Base-by-base conservation (phyloP, 2,329 filamentous ascomycete genomes). In the Neonectria sp. region DNA sequence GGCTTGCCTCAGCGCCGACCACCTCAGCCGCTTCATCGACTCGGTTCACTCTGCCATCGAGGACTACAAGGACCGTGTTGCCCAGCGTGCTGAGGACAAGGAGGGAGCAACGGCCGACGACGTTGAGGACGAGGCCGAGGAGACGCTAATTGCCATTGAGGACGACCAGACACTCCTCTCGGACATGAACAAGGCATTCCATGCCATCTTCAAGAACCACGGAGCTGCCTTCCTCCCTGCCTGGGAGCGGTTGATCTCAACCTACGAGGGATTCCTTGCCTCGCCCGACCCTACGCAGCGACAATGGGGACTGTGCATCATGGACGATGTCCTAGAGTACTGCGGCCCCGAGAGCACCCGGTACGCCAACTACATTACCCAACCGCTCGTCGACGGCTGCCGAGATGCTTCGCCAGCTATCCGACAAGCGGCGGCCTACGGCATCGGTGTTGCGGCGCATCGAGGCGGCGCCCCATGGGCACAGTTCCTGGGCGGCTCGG, bases 101-200 rank as follows among this genome's bases (percentile, higher is more conserved):
- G 92, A 90, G 53, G 87, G 86, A 11, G 84, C 82, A 13, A 93
- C 95, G 25, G 90, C 91, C 3, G 95, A 97, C 60, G 95, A 98
- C 65, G 95, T 92, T 17, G 95, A 98, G 71, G 95, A 98, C 76
- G 92, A 96, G 67, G 92, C 92, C 17, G 93, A 98, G 74, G 95
- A 98, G 59, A 89, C 92, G 51, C 87, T 97, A 35, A 92, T 97
- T 75, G 96, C 95, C 13, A 95, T 99, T 55, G 96, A 99, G 80
- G 96, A 99, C 74, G 96, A 99, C 79, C 95, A 98, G 82, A 97
- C 95, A 25, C 87, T 99, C 21, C 88, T 99, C 49, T 97, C 95
- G 2, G 96, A 99, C 78, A 99, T 99, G 96, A 99, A 99, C 89
- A 99, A 99, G 86, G 95, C 96, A 0, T 99, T 97, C 88, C 96